These are phyloP conservation scores for Astrocystis sublimbata DNA, from an alignment of 495 filamentous ascomycete genomes.

Conservation along the genomic window DNA sequence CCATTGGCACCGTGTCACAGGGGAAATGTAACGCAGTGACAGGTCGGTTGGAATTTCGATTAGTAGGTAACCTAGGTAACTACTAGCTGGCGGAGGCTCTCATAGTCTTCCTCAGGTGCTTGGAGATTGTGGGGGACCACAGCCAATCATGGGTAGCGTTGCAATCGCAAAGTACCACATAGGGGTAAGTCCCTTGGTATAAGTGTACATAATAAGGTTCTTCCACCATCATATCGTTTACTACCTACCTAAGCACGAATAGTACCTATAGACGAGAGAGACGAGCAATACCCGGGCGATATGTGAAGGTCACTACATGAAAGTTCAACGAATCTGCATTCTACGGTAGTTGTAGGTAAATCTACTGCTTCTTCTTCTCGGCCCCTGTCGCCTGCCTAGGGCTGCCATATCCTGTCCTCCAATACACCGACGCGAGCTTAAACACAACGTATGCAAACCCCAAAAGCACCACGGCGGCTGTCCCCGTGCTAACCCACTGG, in stretches of 20 bases:
- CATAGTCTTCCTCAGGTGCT: not conserved
- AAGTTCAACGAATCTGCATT: too few species aligned
- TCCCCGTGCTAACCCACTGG: slow-evolving; percentile 68
- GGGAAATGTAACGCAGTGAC: not conserved
- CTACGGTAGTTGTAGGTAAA: not conserved
- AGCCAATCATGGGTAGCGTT: slow-evolving; percentile 13
- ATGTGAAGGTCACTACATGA: too few species aligned
- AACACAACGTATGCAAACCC: slow-evolving; percentile 77
- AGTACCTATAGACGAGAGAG: not conserved
- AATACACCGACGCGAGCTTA: slow-evolving; percentile 55
- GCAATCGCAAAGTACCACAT: too few species aligned
- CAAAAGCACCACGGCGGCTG: slow-evolving; percentile 63
- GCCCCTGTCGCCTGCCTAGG: slow-evolving; percentile 13
- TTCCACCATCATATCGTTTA: too few species aligned
- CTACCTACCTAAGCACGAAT: too few species aligned
- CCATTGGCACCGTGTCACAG: not conserved
- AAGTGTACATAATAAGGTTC: not conserved
- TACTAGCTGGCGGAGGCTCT: too few species aligned
- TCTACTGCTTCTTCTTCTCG: slow-evolving; percentile 32
- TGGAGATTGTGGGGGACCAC: not conserved
- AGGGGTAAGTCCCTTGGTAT: not conserved
- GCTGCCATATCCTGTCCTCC: slow-evolving; percentile 29
- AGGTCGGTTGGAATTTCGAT: slow-evolving; percentile 11
- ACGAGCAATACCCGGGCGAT: too few species aligned
- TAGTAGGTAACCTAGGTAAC: too few species aligned